These are phyloP conservation scores for Bacidia rubella DNA, from an alignment of 495 filamentous ascomycete genomes.

Conservation along the genomic window DNA sequence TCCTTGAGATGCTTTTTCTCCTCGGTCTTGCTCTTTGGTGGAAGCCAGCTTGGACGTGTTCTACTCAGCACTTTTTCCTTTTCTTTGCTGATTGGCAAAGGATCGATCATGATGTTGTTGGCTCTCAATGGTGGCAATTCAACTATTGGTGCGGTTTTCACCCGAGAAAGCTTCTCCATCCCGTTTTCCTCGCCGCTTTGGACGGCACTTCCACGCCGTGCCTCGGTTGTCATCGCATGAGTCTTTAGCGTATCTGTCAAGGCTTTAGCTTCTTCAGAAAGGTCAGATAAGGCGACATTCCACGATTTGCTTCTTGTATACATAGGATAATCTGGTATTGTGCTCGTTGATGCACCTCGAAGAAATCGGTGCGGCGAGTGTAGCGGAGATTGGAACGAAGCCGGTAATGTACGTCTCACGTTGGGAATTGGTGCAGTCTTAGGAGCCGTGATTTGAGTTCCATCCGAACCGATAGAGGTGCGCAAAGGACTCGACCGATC, in stretches of 20 bases:
- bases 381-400: constrained; percentile 4
- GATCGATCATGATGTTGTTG: constrained; percentile 91
- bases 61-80: constrained; percentile 86
- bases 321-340: constrained; percentile 18
- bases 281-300: constrained; percentile 60
- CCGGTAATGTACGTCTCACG: constrained; percentile 21
- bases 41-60: constrained; percentile 88
- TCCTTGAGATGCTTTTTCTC: constrained; percentile 84
- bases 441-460: constrained; percentile 5
- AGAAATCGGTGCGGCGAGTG: constrained; percentile 13
- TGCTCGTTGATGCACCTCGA: constrained; percentile 33
- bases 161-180: constrained; percentile 23
- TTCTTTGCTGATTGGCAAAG: constrained; percentile 87
- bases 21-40: constrained; percentile 85
- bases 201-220: constrained; percentile 34
- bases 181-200: constrained; percentile 35
- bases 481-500: constrained; percentile 32
- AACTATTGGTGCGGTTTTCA: constrained; percentile 34
- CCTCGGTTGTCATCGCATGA: constrained; percentile 56
- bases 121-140: constrained; percentile 74
- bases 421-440: constrained; percentile 16
- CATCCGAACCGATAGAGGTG: constrained; percentile 9
- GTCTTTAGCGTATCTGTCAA: constrained; percentile 81
- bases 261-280: constrained; percentile 78
- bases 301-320: constrained; percentile 65